Evolutionary conservation across 2,329 filamentous ascomycete species (phyloP).

Genomic region (Dactylonectria estremocensis): DNA sequence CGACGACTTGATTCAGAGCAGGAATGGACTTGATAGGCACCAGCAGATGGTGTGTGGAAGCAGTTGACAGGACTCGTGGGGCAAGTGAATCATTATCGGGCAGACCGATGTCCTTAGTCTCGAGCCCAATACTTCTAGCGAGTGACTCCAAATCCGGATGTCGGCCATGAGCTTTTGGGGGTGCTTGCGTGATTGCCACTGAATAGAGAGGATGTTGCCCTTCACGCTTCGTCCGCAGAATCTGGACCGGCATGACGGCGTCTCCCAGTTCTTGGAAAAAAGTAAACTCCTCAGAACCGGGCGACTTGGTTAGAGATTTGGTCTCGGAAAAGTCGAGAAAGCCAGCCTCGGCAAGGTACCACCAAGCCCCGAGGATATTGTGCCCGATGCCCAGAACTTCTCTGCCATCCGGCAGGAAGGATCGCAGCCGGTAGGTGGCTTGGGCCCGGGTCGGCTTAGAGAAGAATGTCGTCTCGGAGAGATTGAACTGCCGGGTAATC

Average conservation of each 20-base stretch:
- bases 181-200: conserved; percentile 16
- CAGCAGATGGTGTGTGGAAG: conserved; percentile 12
- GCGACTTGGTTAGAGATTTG: no score
- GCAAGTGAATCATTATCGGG: neutral
- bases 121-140: conserved; percentile 14
- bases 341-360: conserved; percentile 36
- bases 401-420: conserved; percentile 39
- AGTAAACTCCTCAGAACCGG: conserved; percentile 1
- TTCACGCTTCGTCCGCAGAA: neutral
- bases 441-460: neutral
- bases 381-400: conserved; percentile 43
- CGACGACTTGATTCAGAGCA: neutral
- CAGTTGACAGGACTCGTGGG: conserved; percentile 14
- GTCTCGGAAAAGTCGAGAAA: conserved; percentile 27
- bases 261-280: conserved; percentile 17
- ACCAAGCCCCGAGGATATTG: conserved; percentile 45
- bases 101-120: conserved; percentile 8
- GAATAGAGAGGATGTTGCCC: neutral
- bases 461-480: conserved; percentile 44
- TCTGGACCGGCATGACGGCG: conserved; percentile 7
- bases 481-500: conserved; percentile 44
- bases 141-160: conserved; percentile 1
- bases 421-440: conserved; percentile 35
- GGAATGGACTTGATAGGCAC: conserved; percentile 10
- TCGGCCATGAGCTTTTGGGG: conserved; percentile 4